Evolutionary conservation across 2,329 filamentous ascomycete genomes (phyloP), one percentile per base, ranked within the genome.

Genomic region (Apiospora kogelbergensis): DNA sequence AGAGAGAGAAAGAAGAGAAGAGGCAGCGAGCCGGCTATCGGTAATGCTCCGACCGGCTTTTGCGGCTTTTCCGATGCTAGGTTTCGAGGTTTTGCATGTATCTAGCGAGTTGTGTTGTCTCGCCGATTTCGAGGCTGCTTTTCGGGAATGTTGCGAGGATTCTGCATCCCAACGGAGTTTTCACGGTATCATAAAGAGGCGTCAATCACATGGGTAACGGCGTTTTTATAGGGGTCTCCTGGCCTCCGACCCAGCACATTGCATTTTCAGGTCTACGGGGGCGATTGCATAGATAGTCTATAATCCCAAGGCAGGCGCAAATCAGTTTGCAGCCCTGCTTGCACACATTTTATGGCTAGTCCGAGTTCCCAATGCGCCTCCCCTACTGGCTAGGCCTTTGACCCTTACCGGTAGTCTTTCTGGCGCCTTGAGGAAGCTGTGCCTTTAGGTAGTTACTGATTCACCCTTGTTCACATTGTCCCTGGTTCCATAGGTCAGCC

Each of bases 1-100:
- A 88, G 80, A 71, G 71, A 64, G 76, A 79, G 69, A 79, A 79
- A 64, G 76, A 77, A 63, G 75, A 75, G 48, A 78, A 71, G 68
- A 74, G 72, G 68, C 74, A 73, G 68, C 74, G 73, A 37, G 70
- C 72, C 53, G 53, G 68, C 15, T 67, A 63, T 44, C 66, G 44
- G n/a, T 30, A 33, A 45, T 24, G 37, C 26, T 7, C 26, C 30
- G 30, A 30, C 20, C 3, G 53, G 53, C 53, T 33, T n/a, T 22
- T 37, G 17, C 30, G 9, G 53, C 53, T 33, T n/a, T 22, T 37
- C 7, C 30, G 9, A 60, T 37, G 20, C 53, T 37, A n/a, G 17
- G 30, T 37, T 37, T 60, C 26, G 17, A 30, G 20, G 10, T 63
- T 67, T 20, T 33, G 53, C 30, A 22, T 63, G 40, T 46, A 17